These are phyloP conservation scores for Camelina laxa DNA, from an alignment of 345 rosid genomes.

Conservation along the genomic window DNA sequence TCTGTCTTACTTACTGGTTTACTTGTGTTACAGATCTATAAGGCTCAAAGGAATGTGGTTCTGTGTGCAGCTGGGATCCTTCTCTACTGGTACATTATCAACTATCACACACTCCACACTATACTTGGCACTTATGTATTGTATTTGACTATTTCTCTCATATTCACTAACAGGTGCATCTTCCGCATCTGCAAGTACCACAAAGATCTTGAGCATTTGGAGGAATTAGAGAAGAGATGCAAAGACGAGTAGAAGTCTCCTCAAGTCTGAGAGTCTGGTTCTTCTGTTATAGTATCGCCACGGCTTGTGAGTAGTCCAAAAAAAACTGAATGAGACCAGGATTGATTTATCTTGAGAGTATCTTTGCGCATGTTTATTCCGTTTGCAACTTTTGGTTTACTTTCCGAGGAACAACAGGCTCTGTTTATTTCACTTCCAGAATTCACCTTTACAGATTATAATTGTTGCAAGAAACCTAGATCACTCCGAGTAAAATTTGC, in stretches of 20 bases:
- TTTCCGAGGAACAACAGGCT: constrained; percentile 18
- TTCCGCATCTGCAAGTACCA: constrained; percentile 76
- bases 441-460: constrained; percentile 16
- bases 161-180: constrained; percentile 63
- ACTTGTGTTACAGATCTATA: constrained; percentile 64
- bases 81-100: constrained; percentile 74
- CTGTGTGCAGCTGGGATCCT: constrained; percentile 78
- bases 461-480: constrained; percentile 5
- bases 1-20: constrained; percentile 14
- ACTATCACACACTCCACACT: constrained; percentile 5
- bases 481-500: background rate
- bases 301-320: constrained; percentile 37
- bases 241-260: constrained; percentile 57
- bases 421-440: constrained; percentile 4
- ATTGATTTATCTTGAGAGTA: constrained; percentile 18
- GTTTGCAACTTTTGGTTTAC: constrained; percentile 23
- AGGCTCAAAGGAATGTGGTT: constrained; percentile 86
- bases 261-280: constrained; percentile 8
- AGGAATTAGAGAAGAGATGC: constrained; percentile 77
- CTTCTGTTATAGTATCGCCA: constrained; percentile 17
- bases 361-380: constrained; percentile 14
- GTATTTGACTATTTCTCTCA: constrained; percentile 11
- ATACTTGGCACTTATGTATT: background rate
- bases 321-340: constrained; percentile 20
- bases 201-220: constrained; percentile 75